These are phyloP conservation scores for Zychaea mexicana DNA, from an alignment of 371 early-diverging fungal species.

Conservation along the genomic window DNA sequence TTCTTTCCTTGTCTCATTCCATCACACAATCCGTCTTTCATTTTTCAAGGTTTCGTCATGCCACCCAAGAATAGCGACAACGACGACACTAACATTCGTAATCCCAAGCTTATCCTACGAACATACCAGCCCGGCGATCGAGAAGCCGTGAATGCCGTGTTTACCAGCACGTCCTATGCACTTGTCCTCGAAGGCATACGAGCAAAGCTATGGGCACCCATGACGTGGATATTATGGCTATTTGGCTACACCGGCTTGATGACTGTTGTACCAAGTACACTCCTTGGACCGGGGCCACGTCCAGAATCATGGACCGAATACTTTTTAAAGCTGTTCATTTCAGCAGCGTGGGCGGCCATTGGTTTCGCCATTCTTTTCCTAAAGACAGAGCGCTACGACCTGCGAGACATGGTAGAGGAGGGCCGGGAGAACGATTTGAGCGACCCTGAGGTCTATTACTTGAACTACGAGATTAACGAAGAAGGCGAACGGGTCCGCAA, in stretches of 20 bases:
- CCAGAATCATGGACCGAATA: slow-evolving; percentile 7
- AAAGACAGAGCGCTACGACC: slow-evolving; percentile 36
- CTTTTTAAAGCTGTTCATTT: slow-evolving; percentile 23
- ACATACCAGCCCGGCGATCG: slow-evolving; percentile 35
- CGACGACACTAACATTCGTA: background rate
- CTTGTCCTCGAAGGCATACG: slow-evolving; percentile 47
- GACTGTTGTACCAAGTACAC: slow-evolving; percentile 21
- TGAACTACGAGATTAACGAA: slow-evolving; percentile 21
- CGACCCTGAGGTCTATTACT: slow-evolving; percentile 44
- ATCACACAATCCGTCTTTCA: background rate
- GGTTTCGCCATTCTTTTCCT: slow-evolving; percentile 34
- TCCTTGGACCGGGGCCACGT: background rate
- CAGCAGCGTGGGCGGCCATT: slow-evolving; percentile 36
- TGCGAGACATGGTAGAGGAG: slow-evolving; percentile 33
- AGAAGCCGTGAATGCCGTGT: slow-evolving; percentile 30
- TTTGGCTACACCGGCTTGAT: slow-evolving; percentile 31
- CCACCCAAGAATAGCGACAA: background rate
- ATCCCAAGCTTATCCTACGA: slow-evolving; percentile 36
- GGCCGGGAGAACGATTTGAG: slow-evolving; percentile 38
- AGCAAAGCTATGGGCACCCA: slow-evolving; percentile 41
- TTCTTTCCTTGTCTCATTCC: background rate
- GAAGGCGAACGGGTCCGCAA: slow-evolving; percentile 29
- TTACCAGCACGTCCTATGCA: slow-evolving; percentile 26
- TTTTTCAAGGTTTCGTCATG: background rate
- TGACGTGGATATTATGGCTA: slow-evolving; percentile 47